Base-by-base conservation (phyloP, 2,329 filamentous ascomycete species). In the Arthroderma sp. region DNA sequence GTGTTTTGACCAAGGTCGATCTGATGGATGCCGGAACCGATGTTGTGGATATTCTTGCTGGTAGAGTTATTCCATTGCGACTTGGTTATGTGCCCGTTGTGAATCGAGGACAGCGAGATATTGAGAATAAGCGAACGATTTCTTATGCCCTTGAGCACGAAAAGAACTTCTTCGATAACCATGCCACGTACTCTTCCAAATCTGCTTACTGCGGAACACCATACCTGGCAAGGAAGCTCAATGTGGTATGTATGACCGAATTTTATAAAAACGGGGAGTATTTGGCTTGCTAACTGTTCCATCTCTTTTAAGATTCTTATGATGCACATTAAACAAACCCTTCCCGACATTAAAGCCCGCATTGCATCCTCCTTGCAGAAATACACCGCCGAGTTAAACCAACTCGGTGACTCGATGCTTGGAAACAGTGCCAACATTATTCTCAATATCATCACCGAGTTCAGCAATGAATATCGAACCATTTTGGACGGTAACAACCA, bases 281-380 rank as follows among this genome's bases (percentile, higher is more conserved):
- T 55, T 33, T 44, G 9, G 23, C n/a, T 13, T 23, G 19, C 31
- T 39, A 41, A 41, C 19, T 37, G 8, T n/a, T n/a, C n/a, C 15
- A 13, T 4, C n/a, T 38, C 54, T 13, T 67, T 19, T 9, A 38
- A 82, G 80, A 97, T 98, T 69, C 81, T 98, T 65, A 97, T 98
- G 91, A 98, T 98, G 93, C 93, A 98, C 78, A 98, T 98, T 79
- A 98, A 98, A 76, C 91, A 98, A 77, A 98, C 93, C 1, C 81
- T 98, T 13, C 93, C 93, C 41, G 93, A 98, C 70, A 98, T 98
- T 79, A 98, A 98, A 77, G 89, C 88, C 13, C 87, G 94, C 62
- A 98, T 98, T 66, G 82, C 87, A n/a, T 87, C 88, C 64, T 96
- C 91, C 13, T 78, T 98, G 60, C 86, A 91, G 70, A 98, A 98